Base-by-base conservation (phyloP, 2,329 filamentous ascomycete genomes). In the Ophiocordyceps australis region DNA sequence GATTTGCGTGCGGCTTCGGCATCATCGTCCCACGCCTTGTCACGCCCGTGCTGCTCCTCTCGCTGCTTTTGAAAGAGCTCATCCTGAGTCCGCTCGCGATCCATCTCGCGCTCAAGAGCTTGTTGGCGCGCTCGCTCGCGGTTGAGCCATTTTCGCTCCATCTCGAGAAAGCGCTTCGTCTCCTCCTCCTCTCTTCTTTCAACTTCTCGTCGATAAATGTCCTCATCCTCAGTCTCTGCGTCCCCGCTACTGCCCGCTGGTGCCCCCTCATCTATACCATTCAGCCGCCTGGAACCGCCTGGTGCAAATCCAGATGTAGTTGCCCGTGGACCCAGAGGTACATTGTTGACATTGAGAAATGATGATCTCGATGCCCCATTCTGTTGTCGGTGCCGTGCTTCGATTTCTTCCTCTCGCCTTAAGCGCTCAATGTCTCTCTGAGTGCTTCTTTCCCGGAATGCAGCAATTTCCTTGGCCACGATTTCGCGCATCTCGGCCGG, bases 401-500 rank as follows among this genome's bases (percentile, higher is more conserved):
- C 89, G 38, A 93, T 71, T 45, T 95, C 86, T 46, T 98, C 89
- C 49, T 98, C 89, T 23, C 76, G 65, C 42, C 74, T 74, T 19
- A 93, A 55, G 4, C 89, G 77, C 49, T 98, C 89, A 42, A 91
- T 56, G 43, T 98, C 89, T 20, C 86, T 67, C 32, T 78, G 72
- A 31, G 74, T 93, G 38, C 86, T 94, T 13, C 86, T 68, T 37
- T 98, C 89, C 35, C 89, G 68, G 57, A 98, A 98, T 0, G 85
- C 80, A 0, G 82, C 74, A 40, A 98, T 98, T 47, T 98, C 91
- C 30, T 76, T 76, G 0, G 89, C 81, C 11, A 98, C 89, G 0
- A 82, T 85, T 45, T 92, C 89, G 14, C 89, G 74, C 82, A 93
- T 91, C 45, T 95, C 89, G 1, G 81, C 76, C 0, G 89, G 89